Conservation (phyloP, 2,329 filamentous ascomycete genomes). For the Aspergillus novofumigatus region DNA sequence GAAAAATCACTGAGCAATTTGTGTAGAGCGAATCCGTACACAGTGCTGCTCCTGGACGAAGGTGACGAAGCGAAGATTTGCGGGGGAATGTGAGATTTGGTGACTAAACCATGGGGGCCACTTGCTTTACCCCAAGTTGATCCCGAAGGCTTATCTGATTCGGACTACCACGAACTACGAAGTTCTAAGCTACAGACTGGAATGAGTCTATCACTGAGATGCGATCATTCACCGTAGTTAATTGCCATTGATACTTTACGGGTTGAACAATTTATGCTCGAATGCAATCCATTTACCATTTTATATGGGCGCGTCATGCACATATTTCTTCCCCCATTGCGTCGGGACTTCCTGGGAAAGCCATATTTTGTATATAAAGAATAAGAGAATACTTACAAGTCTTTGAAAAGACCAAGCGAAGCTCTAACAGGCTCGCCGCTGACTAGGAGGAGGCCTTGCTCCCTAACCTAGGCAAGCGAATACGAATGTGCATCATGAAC, state of each 20-base stretch:
- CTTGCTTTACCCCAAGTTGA: background rate
- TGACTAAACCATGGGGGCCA: background rate
- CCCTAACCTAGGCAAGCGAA: constrained; percentile 32
- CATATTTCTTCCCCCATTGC: background rate
- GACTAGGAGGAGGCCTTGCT: constrained; percentile 15
- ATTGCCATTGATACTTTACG: background rate
- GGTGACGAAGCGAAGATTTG: background rate
- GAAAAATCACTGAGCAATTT: background rate
- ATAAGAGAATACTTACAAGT: background rate
- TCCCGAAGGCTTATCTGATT: background rate
- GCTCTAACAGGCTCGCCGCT: background rate
- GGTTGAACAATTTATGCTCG: background rate
- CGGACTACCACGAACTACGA: background rate
- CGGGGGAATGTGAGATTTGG: background rate
- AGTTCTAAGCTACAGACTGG: background rate
- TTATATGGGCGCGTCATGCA: background rate
- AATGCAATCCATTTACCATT: background rate
- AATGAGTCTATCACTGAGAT: background rate
- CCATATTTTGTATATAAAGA: background rate
- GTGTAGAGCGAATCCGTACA: background rate
- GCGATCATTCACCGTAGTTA: background rate
- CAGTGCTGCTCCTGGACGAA: background rate
- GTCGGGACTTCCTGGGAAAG: no score
- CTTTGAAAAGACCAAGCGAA: background rate
- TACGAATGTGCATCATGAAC: constrained; percentile 27